A percentile compares a stretch with the other conserved stretches of the same genome.
phyloP scores from a whole-genome alignment of 2,329 filamentous ascomycete genomes.

The Phialophora chinensis region DNA sequence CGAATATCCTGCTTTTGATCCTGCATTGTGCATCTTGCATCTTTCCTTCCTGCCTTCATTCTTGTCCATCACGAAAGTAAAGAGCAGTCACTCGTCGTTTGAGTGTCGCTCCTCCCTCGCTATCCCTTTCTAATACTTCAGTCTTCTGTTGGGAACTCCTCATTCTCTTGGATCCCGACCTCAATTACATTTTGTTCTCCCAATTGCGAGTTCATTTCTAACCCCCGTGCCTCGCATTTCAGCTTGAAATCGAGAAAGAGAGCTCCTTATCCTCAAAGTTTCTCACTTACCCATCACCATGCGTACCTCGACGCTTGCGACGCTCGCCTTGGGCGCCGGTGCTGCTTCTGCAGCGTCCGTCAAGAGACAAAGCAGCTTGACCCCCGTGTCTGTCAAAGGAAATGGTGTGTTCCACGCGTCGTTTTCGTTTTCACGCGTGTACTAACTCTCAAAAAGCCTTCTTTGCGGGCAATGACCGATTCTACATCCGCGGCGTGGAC shows the following conservation, averaged over 20 bases:
- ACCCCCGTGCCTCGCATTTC: constrained; percentile 14
- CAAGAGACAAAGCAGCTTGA: constrained; percentile 53
- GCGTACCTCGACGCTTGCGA: constrained; percentile 58
- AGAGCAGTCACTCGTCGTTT: constrained; percentile 38
- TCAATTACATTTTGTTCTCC: constrained; percentile 19
- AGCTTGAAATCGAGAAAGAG: constrained; percentile 2
- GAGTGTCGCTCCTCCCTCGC: constrained; percentile 41
- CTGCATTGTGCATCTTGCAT: constrained; percentile 2
- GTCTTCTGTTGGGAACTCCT: constrained; percentile 31
- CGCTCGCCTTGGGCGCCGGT: constrained; percentile 54
- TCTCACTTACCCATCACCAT: constrained; percentile 48
- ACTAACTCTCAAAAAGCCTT: constrained; percentile 56
- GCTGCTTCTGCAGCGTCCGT: constrained; percentile 52
- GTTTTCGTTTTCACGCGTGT: background rate
- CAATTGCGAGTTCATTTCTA: constrained; percentile 18
- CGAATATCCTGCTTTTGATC: constrained; percentile 13
- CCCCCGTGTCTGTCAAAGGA: constrained; percentile 66
- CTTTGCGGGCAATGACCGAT: constrained; percentile 65
- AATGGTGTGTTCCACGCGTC: constrained; percentile 55
- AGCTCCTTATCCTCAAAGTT: constrained; percentile 9
- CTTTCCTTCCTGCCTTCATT: constrained; percentile 8
- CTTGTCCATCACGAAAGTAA: constrained; percentile 32
- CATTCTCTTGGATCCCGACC: constrained; percentile 34
- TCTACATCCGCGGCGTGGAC: constrained; percentile 62
- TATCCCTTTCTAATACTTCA: constrained; percentile 37